Evolutionary conservation across 768 basidiomycete species (phyloP), one percentile per base, ranked within the genome.

Genomic region (Tylopilus rubrobrunneus): DNA sequence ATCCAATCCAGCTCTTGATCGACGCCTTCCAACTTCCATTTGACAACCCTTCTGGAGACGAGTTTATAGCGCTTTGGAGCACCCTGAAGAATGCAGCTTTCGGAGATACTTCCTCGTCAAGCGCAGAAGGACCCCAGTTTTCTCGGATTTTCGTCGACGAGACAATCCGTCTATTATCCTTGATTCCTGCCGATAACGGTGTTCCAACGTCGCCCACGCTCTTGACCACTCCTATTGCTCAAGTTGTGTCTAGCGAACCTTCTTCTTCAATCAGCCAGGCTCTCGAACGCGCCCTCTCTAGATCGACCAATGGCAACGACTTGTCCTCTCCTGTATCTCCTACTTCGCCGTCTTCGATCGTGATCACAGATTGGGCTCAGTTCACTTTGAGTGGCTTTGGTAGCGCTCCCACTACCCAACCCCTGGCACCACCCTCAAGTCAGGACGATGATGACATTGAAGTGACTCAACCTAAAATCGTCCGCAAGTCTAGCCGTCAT

Each of bases 381-480:
- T 90, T 91, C 67, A 83, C 87, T 0, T 69, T 78, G 1, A 71
- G 79, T 1, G 89, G 89, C 4, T 91, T 86, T 66, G 76, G 75
- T 31, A 69, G 71, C 1, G 73, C 78, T 40, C 59, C 72, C 1
- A 11, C 48, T 2, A 49, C 63, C 5, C 70, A 59, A 17, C 68
- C 73, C 7, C 76, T 91, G 5, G 80, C 81, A 11, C 69, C 84
- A 1, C 74, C 87, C 10, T 68, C 82, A 34, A 82, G 85, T 49
- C 78, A 73, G 46, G 86, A 87, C 45, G 83, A 86, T 41, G 83
- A 86, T 41, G 87, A 88, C 53, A 54, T 83, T 27, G 88, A 87
- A 62, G 69, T 77, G 5, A 82, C 81, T 2, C 57, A 62, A 5
- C 81, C 82, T 0, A 58, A 45, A 0, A 34, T 67, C 8, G 66